phyloP scores from a whole-genome alignment of 2,329 filamentous ascomycete species.

The Colletotrichum sp. region DNA sequence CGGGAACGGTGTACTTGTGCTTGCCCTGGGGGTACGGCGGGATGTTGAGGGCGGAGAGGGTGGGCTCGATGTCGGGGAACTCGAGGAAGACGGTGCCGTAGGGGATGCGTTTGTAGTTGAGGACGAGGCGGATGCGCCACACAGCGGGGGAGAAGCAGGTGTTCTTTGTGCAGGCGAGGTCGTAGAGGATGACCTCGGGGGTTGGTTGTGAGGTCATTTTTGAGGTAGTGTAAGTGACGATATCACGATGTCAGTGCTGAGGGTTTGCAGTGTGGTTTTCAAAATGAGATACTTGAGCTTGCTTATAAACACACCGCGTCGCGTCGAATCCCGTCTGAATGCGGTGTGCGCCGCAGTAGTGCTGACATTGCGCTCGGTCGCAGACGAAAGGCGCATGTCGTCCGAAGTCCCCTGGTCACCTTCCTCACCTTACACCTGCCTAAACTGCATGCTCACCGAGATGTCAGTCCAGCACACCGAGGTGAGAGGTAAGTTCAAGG shows the following conservation, averaged over 20 bases:
- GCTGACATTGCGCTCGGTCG: neutral
- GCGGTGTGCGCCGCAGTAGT: neutral
- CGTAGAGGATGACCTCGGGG: neutral
- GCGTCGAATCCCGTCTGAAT: neutral
- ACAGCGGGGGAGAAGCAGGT: neutral
- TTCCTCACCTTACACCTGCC: neutral
- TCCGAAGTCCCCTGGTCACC: neutral
- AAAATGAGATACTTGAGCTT: neutral
- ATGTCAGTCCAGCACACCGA: neutral
- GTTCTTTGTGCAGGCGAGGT: neutral
- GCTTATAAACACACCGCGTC: neutral
- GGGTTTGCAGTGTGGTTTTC: neutral
- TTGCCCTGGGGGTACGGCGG: neutral
- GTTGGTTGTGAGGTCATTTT: neutral
- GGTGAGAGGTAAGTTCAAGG: neutral
- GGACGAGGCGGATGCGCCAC: neutral
- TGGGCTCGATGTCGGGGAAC: neutral
- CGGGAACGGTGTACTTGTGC: neutral
- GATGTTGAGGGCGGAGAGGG: neutral
- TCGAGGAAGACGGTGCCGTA: neutral
- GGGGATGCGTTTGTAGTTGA: neutral
- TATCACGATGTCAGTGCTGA: neutral
- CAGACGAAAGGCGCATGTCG: neutral
- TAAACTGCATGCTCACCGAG: neutral
- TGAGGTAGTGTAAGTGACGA: fast-evolving